These are phyloP conservation scores for Pyricularia sp. DNA, from an alignment of 2,329 filamentous ascomycete species.

Conservation along the genomic window DNA sequence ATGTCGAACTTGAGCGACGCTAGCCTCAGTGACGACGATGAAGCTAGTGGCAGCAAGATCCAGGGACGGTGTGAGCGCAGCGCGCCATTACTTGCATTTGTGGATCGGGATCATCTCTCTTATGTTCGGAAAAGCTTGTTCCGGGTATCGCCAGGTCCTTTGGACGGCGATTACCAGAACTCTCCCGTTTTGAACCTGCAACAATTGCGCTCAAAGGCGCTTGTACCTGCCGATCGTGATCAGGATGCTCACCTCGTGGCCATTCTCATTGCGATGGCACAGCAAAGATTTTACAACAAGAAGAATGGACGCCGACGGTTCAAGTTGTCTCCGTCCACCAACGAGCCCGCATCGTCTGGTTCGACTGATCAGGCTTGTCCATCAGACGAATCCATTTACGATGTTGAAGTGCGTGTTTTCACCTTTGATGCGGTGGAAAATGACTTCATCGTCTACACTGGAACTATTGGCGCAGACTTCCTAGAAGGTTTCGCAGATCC, in stretches of 20 bases:
- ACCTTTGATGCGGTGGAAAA: slow-evolving; percentile 37
- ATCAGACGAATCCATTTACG: slow-evolving; percentile 23
- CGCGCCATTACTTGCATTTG: slow-evolving; percentile 32
- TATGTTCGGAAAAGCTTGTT: slow-evolving; percentile 37
- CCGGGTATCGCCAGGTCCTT: slow-evolving; percentile 31
- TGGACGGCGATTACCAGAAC: slow-evolving; percentile 26
- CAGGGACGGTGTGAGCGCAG: background rate
- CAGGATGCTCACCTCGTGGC: slow-evolving; percentile 44
- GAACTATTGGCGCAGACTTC: slow-evolving; percentile 36
- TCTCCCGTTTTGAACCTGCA: slow-evolving; percentile 38
- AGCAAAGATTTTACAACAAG: slow-evolving; percentile 38
- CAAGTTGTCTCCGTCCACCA: background rate
- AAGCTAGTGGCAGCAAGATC: slow-evolving; percentile 11
- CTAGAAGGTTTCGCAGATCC: slow-evolving; percentile 41
- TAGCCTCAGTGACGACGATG: slow-evolving; percentile 9
- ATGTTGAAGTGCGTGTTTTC: slow-evolving; percentile 41
- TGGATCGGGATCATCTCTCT: slow-evolving; percentile 36
- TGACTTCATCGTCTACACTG: slow-evolving; percentile 45
- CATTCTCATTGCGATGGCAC: slow-evolving; percentile 47
- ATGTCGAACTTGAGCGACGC: slow-evolving; percentile 5
- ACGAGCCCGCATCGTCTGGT: background rate
- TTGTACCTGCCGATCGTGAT: slow-evolving; percentile 37
- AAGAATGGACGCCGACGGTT: background rate
- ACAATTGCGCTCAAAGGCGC: slow-evolving; percentile 32
- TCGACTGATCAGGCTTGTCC: slow-evolving; percentile 3